Percentiles rank a stretch among this genome's conserved stretches.
Evolutionary conservation across 2,329 filamentous ascomycete genomes (phyloP).

Genomic region (Trichophaea hybrida): DNA sequence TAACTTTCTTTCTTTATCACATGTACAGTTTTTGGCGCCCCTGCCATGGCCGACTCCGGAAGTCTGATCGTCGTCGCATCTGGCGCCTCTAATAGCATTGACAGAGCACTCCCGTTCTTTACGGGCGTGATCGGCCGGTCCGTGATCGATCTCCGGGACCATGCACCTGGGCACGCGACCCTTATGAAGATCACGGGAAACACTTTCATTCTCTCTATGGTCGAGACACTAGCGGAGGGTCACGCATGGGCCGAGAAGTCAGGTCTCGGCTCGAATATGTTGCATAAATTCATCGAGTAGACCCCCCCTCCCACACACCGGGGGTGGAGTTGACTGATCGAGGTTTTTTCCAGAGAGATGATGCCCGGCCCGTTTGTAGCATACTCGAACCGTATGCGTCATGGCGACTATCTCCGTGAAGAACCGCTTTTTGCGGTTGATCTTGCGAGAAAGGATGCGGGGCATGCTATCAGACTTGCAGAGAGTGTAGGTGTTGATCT

Average conservation of each 20-base stretch:
- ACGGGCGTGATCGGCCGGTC: constrained; percentile 49
- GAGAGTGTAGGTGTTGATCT: constrained; percentile 47
- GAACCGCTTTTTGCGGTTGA: constrained; percentile 74
- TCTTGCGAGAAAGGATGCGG: constrained; percentile 66
- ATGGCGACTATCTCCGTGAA: constrained; percentile 56
- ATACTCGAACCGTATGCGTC: constrained; percentile 60
- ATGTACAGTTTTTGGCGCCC: constrained; percentile 52
- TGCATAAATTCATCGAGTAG: constrained; percentile 55
- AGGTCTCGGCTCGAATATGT: constrained; percentile 53
- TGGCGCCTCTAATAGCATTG: constrained; percentile 45
- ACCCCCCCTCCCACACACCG: neutral
- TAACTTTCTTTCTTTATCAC: neutral
- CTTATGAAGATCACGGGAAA: constrained; percentile 75
- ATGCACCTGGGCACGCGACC: constrained; percentile 53
- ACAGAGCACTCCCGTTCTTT: constrained; percentile 54
- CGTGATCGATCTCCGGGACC: constrained; percentile 55
- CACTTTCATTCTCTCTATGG: constrained; percentile 70
- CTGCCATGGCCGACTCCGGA: constrained; percentile 55
- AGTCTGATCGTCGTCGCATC: constrained; percentile 60
- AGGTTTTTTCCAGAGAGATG: constrained; percentile 34
- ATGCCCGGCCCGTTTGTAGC: constrained; percentile 62
- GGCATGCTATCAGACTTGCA: constrained; percentile 58
- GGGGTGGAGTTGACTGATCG: constrained; percentile 7
- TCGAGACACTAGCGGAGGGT: constrained; percentile 64
- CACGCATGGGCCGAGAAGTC: constrained; percentile 67